Evolutionary conservation across 2,329 filamentous ascomycete species (phyloP), one percentile per base, ranked within the genome.

Genomic region (Ophiocordyceps unilateralis): DNA sequence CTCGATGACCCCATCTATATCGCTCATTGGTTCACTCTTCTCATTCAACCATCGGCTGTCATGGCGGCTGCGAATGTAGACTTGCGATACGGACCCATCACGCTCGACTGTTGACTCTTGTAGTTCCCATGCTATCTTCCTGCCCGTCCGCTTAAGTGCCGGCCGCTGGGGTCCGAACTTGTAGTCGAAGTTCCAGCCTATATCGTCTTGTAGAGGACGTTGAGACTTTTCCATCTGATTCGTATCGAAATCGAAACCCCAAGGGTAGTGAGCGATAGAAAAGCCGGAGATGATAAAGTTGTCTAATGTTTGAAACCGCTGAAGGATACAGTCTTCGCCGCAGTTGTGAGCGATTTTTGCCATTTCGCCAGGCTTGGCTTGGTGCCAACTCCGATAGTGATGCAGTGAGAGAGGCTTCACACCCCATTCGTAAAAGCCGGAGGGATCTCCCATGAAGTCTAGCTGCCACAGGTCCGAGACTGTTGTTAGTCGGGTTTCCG

Each of bases 351-450:
- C 67, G 23, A 78, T 63, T 51, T 73, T 69, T 49, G 69, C 67
- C 53, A 75, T 68, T 47, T 74, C 67, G 52, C 67, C 67, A 41
- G 76, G 72, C 44, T 65, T 61, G 26, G 68, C 69, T 17, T 57
- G 53, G 55, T 75, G 71, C 71, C 72, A 76, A 43, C 68, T 66
- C 51, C 76, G 76, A 64, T 75, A 79, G 60, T 80, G 75, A 56
- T 80, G 76, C 20, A 80, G 64, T 9, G 72, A 76, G 21, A 78
- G 62, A 2, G 75, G 74, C 48, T 69, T 67, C 48, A 75, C 66
- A 24, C 73, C 73, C 28, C 70, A 68, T 58, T 80, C 76, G 56
- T 78, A 80, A 58, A 79, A 78, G 5, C 76, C 76, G 0, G 72
- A 73, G 5, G 73, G 70, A 52, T 80, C 73, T 40, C 69, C 70